These are phyloP conservation scores for Eremochloa ophiuroides DNA, from an alignment of 176 grass and related monocot genomes.

Conservation along the genomic window DNA sequence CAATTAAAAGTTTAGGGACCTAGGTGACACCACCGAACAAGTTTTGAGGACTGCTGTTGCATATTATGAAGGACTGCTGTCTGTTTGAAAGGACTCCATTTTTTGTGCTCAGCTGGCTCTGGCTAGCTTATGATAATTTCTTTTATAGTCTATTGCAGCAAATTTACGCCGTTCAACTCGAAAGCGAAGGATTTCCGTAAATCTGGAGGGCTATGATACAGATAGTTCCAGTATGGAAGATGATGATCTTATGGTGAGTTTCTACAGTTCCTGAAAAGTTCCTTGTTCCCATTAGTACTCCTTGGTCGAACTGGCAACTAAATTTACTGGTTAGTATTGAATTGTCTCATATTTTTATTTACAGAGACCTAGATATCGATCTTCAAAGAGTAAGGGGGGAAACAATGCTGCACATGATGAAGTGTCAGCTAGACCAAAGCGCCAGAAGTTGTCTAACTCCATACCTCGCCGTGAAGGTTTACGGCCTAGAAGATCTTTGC, in stretches of 20 bases:
- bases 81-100: constrained; percentile 9
- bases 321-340: neutral
- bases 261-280: constrained; percentile 14
- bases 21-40: neutral
- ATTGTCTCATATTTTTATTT: neutral
- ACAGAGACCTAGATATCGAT: constrained; percentile 74
- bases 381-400: constrained; percentile 75
- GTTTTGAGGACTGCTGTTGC: neutral
- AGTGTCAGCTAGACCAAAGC: constrained; percentile 39
- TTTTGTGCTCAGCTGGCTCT: constrained; percentile 3
- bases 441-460: constrained; percentile 58
- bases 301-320: neutral
- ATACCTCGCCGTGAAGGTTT: constrained; percentile 86
- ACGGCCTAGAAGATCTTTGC: constrained; percentile 70
- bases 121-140: constrained; percentile 26
- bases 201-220: constrained; percentile 80
- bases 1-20: neutral
- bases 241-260: constrained; percentile 96
- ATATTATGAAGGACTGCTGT: neutral
- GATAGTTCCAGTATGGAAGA: constrained; percentile 92
- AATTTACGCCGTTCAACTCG: constrained; percentile 91
- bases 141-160: constrained; percentile 72
- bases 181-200: constrained; percentile 88
- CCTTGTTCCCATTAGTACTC: neutral
- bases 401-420: constrained; percentile 50